These are phyloP conservation scores for Hondaea fermentalgiana DNA, from an alignment of 108 stramenopile species.

Conservation along the genomic window DNA sequence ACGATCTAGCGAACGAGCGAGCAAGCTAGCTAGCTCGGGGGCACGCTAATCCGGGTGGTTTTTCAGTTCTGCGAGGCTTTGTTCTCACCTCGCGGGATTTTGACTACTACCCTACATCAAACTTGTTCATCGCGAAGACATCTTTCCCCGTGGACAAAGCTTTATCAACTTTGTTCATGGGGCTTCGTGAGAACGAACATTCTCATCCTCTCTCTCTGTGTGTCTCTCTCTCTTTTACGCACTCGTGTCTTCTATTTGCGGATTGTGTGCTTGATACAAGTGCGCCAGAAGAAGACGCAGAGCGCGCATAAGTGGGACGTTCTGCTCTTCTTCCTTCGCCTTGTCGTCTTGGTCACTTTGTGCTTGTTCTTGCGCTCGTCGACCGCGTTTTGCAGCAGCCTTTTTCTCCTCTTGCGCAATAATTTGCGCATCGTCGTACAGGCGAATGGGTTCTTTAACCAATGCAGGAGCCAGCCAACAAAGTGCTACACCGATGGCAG, in stretches of 20 bases:
- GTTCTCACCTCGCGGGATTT: neutral
- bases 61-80: neutral
- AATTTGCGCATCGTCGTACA: neutral
- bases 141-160: neutral
- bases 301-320: too few species aligned
- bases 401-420: too few species aligned
- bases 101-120: neutral
- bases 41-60: neutral
- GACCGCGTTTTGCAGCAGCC: too few species aligned
- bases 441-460: neutral
- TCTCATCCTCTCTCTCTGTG: too few species aligned
- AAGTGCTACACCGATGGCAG: neutral
- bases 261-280: too few species aligned
- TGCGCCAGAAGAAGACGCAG: too few species aligned
- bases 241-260: too few species aligned
- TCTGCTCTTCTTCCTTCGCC: too few species aligned
- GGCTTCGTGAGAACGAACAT: neutral
- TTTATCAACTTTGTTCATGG: neutral
- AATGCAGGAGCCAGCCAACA: neutral
- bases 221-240: too few species aligned
- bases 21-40: too few species aligned
- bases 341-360: too few species aligned
- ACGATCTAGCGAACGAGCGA: too few species aligned
- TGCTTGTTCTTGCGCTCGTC: neutral
- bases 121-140: neutral